phyloP scores from a whole-genome alignment of 768 basidiomycete species.

The Rhizopogon rudus region DNA sequence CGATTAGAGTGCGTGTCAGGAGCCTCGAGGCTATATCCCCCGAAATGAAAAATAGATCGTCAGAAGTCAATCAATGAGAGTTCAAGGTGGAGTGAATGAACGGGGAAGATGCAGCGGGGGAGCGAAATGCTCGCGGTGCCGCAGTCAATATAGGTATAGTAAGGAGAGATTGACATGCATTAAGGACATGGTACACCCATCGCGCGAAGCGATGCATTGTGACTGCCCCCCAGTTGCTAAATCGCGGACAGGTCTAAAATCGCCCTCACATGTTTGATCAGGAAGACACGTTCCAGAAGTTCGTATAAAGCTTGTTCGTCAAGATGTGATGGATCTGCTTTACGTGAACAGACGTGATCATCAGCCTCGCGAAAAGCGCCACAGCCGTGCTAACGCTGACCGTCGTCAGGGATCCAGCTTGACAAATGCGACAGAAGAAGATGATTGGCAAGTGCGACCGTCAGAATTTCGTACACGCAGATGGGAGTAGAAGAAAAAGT shows the following conservation, averaged over 20 bases:
- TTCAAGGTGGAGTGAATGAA: conserved; percentile 24
- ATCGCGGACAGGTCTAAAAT: neutral
- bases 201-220: neutral
- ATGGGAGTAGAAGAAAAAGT: neutral
- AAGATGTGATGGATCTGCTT: conserved; percentile 2
- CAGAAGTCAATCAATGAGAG: conserved; percentile 30
- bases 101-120: conserved; percentile 23
- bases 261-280: conserved; percentile 1
- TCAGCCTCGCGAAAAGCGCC: conserved; percentile 1
- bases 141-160: conserved; percentile 4
- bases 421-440: neutral
- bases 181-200: neutral
- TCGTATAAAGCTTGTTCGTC: conserved; percentile 1
- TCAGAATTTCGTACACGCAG: neutral
- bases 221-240: neutral
- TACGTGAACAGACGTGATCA: conserved; percentile 1
- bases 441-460: neutral
- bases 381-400: neutral
- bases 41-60: conserved; percentile 28
- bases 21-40: conserved; percentile 31
- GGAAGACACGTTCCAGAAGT: neutral
- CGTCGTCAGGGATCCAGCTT: neutral
- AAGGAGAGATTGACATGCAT: neutral
- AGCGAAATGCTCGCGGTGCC: conserved; percentile 20
- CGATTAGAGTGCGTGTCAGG: conserved; percentile 23